Conservation (phyloP, 1,284 basidiomycete species). For the Cutaneotrichosporon dermatis region DNA sequence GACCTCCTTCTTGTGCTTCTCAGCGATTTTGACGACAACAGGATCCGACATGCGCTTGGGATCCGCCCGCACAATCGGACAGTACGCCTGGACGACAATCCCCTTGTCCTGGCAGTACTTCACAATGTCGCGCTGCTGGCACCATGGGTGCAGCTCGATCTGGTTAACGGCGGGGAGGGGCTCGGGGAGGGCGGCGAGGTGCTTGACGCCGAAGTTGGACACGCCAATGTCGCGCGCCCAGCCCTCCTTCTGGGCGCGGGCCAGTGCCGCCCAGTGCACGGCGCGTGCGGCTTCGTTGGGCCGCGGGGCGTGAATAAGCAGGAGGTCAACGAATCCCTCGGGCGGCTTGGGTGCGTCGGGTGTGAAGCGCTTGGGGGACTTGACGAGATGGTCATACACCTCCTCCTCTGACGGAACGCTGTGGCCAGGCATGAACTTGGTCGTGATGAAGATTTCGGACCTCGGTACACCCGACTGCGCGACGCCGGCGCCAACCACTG, state of each 20-base stretch:
- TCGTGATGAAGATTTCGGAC: constrained; percentile 50
- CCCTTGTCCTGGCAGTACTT: constrained; percentile 64
- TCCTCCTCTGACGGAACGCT: constrained; percentile 44
- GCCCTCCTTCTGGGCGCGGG: constrained; percentile 54
- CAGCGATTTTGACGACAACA: constrained; percentile 55
- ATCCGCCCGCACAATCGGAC: constrained; percentile 63
- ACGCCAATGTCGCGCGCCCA: constrained; percentile 69
- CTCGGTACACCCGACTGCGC: constrained; percentile 33
- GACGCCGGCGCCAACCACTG: constrained; percentile 34
- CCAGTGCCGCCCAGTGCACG: constrained; percentile 37
- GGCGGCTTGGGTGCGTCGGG: constrained; percentile 5
- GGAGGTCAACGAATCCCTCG: constrained; percentile 63
- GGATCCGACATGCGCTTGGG: constrained; percentile 54
- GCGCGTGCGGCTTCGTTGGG: constrained; percentile 31
- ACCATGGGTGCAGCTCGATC: constrained; percentile 66
- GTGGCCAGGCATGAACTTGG: constrained; percentile 59
- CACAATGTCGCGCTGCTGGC: constrained; percentile 74
- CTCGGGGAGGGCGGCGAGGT: constrained; percentile 67
- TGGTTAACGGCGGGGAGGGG: constrained; percentile 76
- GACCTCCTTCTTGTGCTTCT: constrained; percentile 61
- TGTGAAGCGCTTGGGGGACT: constrained; percentile 22
- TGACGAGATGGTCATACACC: constrained; percentile 47
- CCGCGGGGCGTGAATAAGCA: constrained; percentile 60
- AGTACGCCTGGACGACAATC: constrained; percentile 74
- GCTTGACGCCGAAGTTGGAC: constrained; percentile 70